Conservation (phyloP, 2,329 filamentous ascomycete genomes). For the Aspergillus transmontanensis region DNA sequence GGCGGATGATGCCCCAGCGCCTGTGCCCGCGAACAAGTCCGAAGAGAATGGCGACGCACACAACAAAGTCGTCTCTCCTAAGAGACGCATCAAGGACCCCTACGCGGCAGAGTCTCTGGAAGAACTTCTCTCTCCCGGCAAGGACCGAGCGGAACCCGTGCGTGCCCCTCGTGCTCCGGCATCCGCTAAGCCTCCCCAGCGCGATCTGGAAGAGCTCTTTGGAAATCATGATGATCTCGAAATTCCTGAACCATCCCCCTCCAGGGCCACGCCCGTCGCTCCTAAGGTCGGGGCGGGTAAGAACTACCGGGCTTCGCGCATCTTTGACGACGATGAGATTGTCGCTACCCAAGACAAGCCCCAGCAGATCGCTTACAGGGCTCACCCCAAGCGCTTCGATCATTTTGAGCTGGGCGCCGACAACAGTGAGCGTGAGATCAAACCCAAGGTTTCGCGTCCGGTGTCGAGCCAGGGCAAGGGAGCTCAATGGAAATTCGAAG, state of each 20-base stretch:
- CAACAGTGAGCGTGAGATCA: conserved; percentile 30
- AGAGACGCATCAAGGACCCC: conserved; percentile 47
- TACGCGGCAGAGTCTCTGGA: conserved; percentile 64
- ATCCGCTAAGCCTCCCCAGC: conserved; percentile 70
- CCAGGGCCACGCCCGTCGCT: conserved; percentile 33
- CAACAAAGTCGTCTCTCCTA: conserved; percentile 35
- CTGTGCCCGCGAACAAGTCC: conserved; percentile 7
- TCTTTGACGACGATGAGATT: conserved; percentile 64
- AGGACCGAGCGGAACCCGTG: conserved; percentile 51
- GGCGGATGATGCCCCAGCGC: conserved; percentile 6
- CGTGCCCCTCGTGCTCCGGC: conserved; percentile 62
- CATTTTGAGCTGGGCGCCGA: conserved; percentile 55
- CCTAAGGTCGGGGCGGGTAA: conserved; percentile 61
- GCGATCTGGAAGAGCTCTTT: conserved; percentile 72
- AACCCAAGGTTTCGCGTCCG: conserved; percentile 29
- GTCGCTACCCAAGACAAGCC: conserved; percentile 42
- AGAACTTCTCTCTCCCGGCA: conserved; percentile 64
- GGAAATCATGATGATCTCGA: conserved; percentile 47
- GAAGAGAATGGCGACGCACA: conserved; percentile 3
- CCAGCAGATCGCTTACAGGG: conserved; percentile 53
- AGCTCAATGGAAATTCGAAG: conserved; percentile 83
- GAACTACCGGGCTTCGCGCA: conserved; percentile 64
- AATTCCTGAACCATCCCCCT: conserved; percentile 26
- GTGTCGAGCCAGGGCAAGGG: conserved; percentile 53
- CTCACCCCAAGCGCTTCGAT: conserved; percentile 76